Evolutionary conservation across 768 basidiomycete genomes (phyloP), one percentile per base, ranked within the genome.

Genomic region (Lactifluus subvellereus): DNA sequence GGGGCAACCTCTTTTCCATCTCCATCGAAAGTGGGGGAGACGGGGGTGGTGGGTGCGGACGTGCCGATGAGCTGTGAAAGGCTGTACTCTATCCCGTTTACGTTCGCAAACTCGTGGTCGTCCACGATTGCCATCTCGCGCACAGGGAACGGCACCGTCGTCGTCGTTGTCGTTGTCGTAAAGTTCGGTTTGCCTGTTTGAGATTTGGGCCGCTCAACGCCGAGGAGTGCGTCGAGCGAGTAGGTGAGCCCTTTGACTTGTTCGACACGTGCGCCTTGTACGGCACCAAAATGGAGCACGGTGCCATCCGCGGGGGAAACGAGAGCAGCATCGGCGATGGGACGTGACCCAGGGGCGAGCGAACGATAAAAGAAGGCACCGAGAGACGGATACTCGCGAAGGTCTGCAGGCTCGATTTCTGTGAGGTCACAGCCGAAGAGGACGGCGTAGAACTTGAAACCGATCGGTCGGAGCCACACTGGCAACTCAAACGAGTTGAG

Each of bases 221-320:
- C 97, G 14, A 99, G 84, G 0, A 99, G 79, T 0, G 95, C 94
- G 65, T 97, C 91, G 13, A 99, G 82, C 1, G 94, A 97, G 71
- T 99, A 99, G 0, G 94, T 97, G 66, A 96, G 88, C 16, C 97
- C 97, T 75, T 99, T 99, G 71, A 99, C 92, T 74, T 98, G 95
- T 72, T 97, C 95, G 56, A 99, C 91, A 32, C 84, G 84, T 54
- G 84, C 78, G 68, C 84, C 82, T 57, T 82, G 75, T 66, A 99
- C 89, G 1, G 84, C 84, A 38, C 97, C 97, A 68, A 94, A 94
- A 72, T 98, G 96, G 32, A 98, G 79, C 1, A 99, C 82, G 0
- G 81, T 88, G 3, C 97, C 97, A 68, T 99, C 97, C 1, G 97
- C 95, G 1, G 97, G 97, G 65, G 91, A 94, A 63, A 96, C 89